Percentiles rank a stretch among this genome's conserved stretches.
phyloP scores from a whole-genome alignment of 2,329 filamentous ascomycete genomes.

The Coleophoma eucalyptorum region DNA sequence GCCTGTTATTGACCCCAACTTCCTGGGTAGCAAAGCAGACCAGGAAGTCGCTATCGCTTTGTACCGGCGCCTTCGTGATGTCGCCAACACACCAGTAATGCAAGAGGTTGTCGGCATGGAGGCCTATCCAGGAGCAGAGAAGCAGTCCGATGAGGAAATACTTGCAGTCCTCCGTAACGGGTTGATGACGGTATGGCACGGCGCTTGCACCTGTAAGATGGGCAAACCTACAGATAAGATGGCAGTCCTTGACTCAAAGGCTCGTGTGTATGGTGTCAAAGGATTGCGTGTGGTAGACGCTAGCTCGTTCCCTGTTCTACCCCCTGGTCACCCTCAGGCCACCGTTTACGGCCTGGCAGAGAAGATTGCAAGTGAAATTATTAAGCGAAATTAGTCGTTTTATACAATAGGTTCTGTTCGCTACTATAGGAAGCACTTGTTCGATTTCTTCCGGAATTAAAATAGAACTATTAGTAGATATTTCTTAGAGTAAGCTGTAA shows the following conservation, averaged over 20 bases:
- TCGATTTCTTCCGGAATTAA: too few relatives aligned
- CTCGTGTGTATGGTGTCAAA: constrained; percentile 45
- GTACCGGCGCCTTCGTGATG: constrained; percentile 35
- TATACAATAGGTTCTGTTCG: too few relatives aligned
- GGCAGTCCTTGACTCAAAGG: not conserved
- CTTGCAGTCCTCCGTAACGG: constrained; percentile 1
- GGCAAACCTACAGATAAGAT: constrained; percentile 25
- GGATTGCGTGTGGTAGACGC: constrained; percentile 59
- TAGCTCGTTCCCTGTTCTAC: constrained; percentile 46
- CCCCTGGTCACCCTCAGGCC: constrained; percentile 26
- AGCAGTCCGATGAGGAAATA: constrained; percentile 4
- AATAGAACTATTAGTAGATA: too few relatives aligned
- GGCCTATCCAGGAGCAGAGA: not conserved
- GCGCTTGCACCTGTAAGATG: constrained; percentile 7
- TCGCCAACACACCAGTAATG: constrained; percentile 1
- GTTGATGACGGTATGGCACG: constrained; percentile 2
- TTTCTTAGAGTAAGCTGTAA: too few relatives aligned
- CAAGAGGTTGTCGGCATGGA: constrained; percentile 1
- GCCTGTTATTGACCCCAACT: constrained; percentile 41
- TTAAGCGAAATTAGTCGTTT: too few relatives aligned
- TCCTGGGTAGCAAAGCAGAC: constrained; percentile 36
- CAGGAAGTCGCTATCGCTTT: constrained; percentile 36
- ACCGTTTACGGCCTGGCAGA: not conserved
- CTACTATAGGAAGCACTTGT: too few relatives aligned
- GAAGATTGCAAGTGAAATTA: too few relatives aligned